phyloP scores from a whole-genome alignment of 768 basidiomycete species.

The Boletus tylopilopsis region DNA sequence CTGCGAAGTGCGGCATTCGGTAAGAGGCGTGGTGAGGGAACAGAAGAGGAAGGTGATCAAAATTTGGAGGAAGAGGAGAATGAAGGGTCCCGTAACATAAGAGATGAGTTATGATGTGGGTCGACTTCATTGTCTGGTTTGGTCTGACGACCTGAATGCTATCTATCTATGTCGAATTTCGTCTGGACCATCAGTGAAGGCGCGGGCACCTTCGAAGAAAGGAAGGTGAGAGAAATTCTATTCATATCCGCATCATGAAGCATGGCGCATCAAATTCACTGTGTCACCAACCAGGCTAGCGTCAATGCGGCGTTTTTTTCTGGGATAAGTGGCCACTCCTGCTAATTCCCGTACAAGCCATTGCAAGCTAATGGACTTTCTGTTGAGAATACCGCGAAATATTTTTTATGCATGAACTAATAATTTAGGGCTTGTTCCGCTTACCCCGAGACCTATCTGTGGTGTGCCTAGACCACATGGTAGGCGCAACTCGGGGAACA shows the following conservation, averaged over 20 bases:
- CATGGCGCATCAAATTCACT: conserved; percentile 16
- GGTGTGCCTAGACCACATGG: neutral
- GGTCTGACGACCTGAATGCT: conserved; percentile 15
- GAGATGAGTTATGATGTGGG: conserved; percentile 32
- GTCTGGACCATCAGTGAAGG: conserved; percentile 6
- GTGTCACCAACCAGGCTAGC: conserved; percentile 2
- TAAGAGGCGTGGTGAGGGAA: conserved; percentile 35
- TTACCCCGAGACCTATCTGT: too few relatives aligned
- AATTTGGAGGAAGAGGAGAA: conserved; percentile 29
- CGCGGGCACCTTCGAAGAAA: conserved; percentile 1
- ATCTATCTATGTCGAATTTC: conserved; percentile 5
- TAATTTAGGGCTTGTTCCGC: conserved; percentile 1
- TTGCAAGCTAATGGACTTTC: conserved; percentile 5
- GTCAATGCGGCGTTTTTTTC: conserved; percentile 10
- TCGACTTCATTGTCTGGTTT: conserved; percentile 13
- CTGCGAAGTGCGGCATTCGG: conserved; percentile 54
- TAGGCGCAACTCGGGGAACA: conserved; percentile 2
- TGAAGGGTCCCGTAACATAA: conserved; percentile 28
- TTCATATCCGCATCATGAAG: conserved; percentile 27
- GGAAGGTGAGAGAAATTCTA: conserved; percentile 1
- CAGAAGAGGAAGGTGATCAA: conserved; percentile 19
- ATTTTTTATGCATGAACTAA: conserved; percentile 10
- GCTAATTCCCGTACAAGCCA: conserved; percentile 20
- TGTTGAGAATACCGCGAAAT: conserved; percentile 6
- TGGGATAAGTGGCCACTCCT: conserved; percentile 1